A percentile compares a stretch with the other conserved stretches of the same genome.
phyloP scores from a whole-genome alignment of 1,139 yeast species.

The Hansenula sp. region DNA sequence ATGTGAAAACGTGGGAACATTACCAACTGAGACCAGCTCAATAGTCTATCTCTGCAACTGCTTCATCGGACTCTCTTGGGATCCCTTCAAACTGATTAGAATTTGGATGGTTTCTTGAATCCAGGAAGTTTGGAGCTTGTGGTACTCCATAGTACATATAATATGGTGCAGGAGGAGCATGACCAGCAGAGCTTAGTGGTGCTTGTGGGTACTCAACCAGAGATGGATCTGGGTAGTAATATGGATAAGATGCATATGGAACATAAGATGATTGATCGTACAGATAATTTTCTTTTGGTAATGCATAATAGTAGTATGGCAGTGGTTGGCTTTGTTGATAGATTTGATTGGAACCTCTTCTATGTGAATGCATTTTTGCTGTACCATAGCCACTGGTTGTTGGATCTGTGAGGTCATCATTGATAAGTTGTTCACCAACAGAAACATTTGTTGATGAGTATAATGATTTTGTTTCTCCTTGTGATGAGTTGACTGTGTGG shows the following conservation, averaged over 20 bases:
- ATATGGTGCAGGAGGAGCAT: slow-evolving; percentile 21
- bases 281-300: slow-evolving; percentile 18
- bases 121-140: slow-evolving; percentile 12
- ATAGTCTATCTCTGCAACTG: slow-evolving; percentile 1
- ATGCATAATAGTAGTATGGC: slow-evolving; percentile 20
- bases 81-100: slow-evolving; percentile 6
- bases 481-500: slow-evolving; percentile 16
- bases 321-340: slow-evolving; percentile 9
- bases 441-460: slow-evolving; percentile 22
- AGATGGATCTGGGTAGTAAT: slow-evolving; percentile 18
- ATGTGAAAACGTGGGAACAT: not conserved
- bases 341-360: slow-evolving; percentile 14
- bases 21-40: too few relatives aligned
- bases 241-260: slow-evolving; percentile 21
- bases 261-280: slow-evolving; percentile 18
- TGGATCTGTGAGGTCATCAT: slow-evolving; percentile 16
- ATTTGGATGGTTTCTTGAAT: slow-evolving; percentile 3
- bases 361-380: slow-evolving; percentile 9
- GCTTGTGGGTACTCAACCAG: slow-evolving; percentile 17
- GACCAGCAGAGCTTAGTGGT: slow-evolving; percentile 8
- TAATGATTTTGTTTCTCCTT: slow-evolving; percentile 20
- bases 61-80: slow-evolving; percentile 1
- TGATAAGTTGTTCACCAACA: slow-evolving; percentile 12
- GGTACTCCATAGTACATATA: slow-evolving; percentile 24
- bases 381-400: slow-evolving; percentile 13